Conservation (phyloP, 306 rosid genomes). For the Lathyrus aphaca region DNA sequence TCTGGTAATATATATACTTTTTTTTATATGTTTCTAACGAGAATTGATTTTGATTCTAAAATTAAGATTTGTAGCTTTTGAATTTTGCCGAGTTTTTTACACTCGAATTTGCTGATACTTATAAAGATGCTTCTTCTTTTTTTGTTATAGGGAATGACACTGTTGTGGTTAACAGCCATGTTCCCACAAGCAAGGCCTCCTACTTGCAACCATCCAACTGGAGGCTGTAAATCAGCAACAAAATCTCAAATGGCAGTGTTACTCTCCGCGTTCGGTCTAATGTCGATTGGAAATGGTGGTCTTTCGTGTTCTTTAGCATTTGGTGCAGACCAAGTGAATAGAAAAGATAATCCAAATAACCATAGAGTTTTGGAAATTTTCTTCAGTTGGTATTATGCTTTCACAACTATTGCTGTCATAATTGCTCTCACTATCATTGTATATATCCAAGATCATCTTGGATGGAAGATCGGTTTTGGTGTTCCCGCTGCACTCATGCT, state of each 20-base stretch:
- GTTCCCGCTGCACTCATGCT: conserved; percentile 67
- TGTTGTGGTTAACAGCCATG: conserved; percentile 74
- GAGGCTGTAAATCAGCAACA: conserved; percentile 53
- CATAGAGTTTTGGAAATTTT: conserved; percentile 55
- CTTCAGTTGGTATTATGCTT: conserved; percentile 72
- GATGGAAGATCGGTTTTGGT: conserved; percentile 75
- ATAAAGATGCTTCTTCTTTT: background rate
- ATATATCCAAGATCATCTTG: conserved; percentile 59
- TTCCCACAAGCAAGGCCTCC: conserved; percentile 60
- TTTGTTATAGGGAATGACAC: conserved; percentile 56
- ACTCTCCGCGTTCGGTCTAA: conserved; percentile 47
- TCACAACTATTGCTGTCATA: conserved; percentile 47
- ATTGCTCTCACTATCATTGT: conserved; percentile 61
- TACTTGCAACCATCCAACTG: conserved; percentile 39
- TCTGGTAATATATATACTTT: conserved; percentile 40
- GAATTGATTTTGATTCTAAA: no score
- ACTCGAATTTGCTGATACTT: no score
- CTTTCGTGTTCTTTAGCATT: conserved; percentile 66
- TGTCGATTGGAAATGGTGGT: conserved; percentile 72
- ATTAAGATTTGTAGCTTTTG: no score
- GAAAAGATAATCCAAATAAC: conserved; percentile 53
- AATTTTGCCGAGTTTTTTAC: no score
- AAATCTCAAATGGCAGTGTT: conserved; percentile 51
- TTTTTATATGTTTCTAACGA: background rate
- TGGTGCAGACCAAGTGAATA: conserved; percentile 73